These are phyloP conservation scores for Gyrodon lividus DNA, from an alignment of 768 basidiomycete species.

Conservation along the genomic window DNA sequence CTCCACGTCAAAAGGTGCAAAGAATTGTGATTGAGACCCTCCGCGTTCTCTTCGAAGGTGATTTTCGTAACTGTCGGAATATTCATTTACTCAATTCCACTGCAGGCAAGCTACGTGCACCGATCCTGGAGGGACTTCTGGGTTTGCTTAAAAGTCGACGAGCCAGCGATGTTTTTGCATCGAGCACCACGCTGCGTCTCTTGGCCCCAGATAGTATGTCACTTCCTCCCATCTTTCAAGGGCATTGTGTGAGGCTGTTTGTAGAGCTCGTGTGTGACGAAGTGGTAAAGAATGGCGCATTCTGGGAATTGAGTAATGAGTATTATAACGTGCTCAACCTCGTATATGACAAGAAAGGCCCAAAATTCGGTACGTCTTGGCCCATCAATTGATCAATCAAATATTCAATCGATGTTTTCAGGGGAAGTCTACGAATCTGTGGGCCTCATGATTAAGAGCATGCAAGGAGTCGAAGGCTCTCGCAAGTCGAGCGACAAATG, in stretches of 20 bases:
- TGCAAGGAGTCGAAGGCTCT: constrained; percentile 11
- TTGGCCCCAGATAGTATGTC: constrained; percentile 18
- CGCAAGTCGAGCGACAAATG: constrained; percentile 5
- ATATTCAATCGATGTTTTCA: not conserved
- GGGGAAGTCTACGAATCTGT: constrained; percentile 25
- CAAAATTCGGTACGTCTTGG: constrained; percentile 11
- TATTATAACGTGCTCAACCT: constrained; percentile 21
- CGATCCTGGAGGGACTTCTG: constrained; percentile 12
- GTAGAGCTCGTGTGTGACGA: constrained; percentile 18
- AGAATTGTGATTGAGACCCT: constrained; percentile 14
- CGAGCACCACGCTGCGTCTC: constrained; percentile 12
- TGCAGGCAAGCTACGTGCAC: constrained; percentile 12
- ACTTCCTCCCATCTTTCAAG: not conserved
- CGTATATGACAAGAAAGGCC: constrained; percentile 13
- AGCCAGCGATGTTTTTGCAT: constrained; percentile 16
- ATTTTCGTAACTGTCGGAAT: not conserved
- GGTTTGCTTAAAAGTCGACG: constrained; percentile 16
- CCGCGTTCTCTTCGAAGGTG: constrained; percentile 17
- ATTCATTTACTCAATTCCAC: not conserved
- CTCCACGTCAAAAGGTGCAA: constrained; percentile 17
- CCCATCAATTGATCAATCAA: not conserved
- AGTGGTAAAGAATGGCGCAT: constrained; percentile 10
- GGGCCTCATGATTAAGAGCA: constrained; percentile 19
- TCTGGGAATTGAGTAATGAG: constrained; percentile 19
- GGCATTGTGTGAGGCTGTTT: not conserved